Base-by-base conservation (phyloP, 495 filamentous ascomycete species). In the Penicillium ochrochloron region DNA sequence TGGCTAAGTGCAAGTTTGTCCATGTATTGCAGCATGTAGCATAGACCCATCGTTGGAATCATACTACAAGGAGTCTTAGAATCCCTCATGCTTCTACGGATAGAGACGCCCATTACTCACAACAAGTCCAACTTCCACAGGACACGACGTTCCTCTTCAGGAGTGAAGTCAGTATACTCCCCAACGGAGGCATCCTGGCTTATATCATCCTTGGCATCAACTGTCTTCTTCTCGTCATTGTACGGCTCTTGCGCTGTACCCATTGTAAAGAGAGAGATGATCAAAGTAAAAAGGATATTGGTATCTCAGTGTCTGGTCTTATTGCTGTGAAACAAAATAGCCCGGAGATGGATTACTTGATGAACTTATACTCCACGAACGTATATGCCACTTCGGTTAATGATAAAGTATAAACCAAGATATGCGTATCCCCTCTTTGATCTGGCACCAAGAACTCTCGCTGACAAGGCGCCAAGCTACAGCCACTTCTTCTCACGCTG, bases 1-100 rank as follows among this genome's bases (percentile, higher is more conserved):
- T 86, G 85, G 42, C 82, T 85, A 2, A 86, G 71, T 2, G 84
- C 83, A 15, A 84, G 75, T 58, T 87, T 86, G 69, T 88, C 85
- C 68, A 88, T 82, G 64, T 82, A 86, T 60, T 85, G 83, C 37
- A 87, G 67, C 72, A 76, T 77, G 21, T 81, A 81, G 53, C 76
- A 76, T 19, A 77, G 56, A 7, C 75, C 75, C 76, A 81, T 79
- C 8, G 81, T 66, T 0, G 84, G 85, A 61, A 88, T 83, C 55
- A 57, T 57, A 35, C 55, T 57, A 27, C 44, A 17, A 12, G 14
- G 15, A 31, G 23, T 42, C 42, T 48, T 15, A 48, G 42, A 17
- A 41, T 3, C 5, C 14, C 2, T 3, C 37, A 41, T 41, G 12
- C 17, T 41, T 17, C 5, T 17, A 14, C 23, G 19, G 19, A 21